Evolutionary conservation across 176 grass and related monocot species (phyloP), one percentile per base, ranked within the genome.

Genomic region (Poa annua): DNA sequence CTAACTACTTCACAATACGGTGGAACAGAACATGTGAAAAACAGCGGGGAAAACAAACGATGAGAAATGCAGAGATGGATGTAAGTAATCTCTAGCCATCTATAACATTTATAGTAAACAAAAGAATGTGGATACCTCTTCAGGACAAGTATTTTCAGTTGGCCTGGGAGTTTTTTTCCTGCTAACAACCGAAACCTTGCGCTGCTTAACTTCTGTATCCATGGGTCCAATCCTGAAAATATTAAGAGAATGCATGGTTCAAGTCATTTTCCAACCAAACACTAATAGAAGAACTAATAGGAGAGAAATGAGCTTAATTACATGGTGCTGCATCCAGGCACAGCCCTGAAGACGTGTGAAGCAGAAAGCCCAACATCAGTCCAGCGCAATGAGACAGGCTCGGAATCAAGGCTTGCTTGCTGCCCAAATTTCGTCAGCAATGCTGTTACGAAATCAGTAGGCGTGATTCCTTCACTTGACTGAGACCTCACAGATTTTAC

Each of bases 401-500:
- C 92, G 61, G 73, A 38, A 78, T 89, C 85, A 59, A 61, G 59
- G 45, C 35, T 63, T 57, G 72, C 92, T 85, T 80, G 74, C 66
- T 89, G 83, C 52, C 90, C 86, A 78, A 93, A 93, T 75, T 95
- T 95, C 75, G 86, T 83, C 53, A 98, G 72, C 72, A 95, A 36
- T 65, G 87, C 89, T 71, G 85, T 87, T 64, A 95, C 26, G 5
- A 98, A 98, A 91, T 98, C 92, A 81, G 92, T 88, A 66, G 92
- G 88, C 24, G 83, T 98, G 54, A 95, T 77, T 75, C 92, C 96
- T 87, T 93, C 96, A 79, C 85, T 90, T 60, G 91, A 80, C 39
- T 95, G 92, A 74, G 96, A 93, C 80, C 89, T 94, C 63, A 93
- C 92, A 0, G 92, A 98, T 45, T 91, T 91, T 53, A 93, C 85